Percentiles rank a stretch among this genome's conserved stretches.
These are phyloP conservation scores for Phoma sp. DNA, from an alignment of 2,329 filamentous ascomycete genomes.

Conservation along the genomic window DNA sequence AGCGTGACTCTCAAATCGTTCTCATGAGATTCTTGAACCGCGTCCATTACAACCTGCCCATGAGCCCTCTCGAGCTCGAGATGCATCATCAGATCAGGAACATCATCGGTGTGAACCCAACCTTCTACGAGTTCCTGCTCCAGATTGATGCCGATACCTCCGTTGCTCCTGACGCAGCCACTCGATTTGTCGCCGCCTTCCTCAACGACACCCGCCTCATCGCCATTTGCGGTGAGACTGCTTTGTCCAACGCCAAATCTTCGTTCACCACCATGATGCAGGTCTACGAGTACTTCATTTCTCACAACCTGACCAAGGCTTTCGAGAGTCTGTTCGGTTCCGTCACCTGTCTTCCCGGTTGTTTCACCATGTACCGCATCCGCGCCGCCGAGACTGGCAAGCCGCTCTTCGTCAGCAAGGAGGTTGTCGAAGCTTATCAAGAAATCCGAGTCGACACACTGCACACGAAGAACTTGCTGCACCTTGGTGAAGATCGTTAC, in stretches of 20 bases:
- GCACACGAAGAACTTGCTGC: slow-evolving; percentile 98
- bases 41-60: slow-evolving; percentile 94
- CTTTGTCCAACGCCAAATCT: slow-evolving; percentile 87
- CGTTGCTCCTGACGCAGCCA: slow-evolving; percentile 86
- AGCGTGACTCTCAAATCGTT: slow-evolving; percentile 98
- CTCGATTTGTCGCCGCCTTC: slow-evolving; percentile 90
- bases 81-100: slow-evolving; percentile 99
- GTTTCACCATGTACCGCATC: slow-evolving; percentile 99
- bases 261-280: slow-evolving; percentile 99
- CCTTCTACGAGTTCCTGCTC: slow-evolving; percentile 95
- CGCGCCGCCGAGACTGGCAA: slow-evolving; percentile 93
- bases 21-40: slow-evolving; percentile 99
- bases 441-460: slow-evolving; percentile 96
- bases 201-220: slow-evolving; percentile 92
- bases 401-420: slow-evolving; percentile 92
- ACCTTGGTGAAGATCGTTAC: slow-evolving; percentile 97
- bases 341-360: slow-evolving; percentile 96
- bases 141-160: slow-evolving; percentile 98
- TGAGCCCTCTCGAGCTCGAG: slow-evolving; percentile 96
- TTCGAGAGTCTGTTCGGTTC: slow-evolving; percentile 97
- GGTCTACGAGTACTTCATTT: slow-evolving; percentile 99
- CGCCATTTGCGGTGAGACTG: slow-evolving; percentile 92
- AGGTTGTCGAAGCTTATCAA: slow-evolving; percentile 85
- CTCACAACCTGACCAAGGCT: slow-evolving; percentile 94
- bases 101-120: slow-evolving; percentile 97